Evolutionary conservation across 1,139 yeast genomes (phyloP), one percentile per base, ranked within the genome.

Genomic region (Debaryomyces subglobosus): DNA sequence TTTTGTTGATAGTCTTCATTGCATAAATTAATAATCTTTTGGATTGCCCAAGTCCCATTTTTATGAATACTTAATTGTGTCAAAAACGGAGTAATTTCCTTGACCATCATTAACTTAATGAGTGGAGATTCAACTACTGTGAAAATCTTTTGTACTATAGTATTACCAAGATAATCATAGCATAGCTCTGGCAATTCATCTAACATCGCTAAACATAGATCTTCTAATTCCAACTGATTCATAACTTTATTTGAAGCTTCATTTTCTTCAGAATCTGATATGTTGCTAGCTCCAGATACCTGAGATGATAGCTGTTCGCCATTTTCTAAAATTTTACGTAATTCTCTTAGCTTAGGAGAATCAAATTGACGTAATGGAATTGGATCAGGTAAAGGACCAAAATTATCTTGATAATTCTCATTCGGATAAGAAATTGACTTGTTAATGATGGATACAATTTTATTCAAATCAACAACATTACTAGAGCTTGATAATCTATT

Each of bases 31-130:
- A 95, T 91, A 64, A 94, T 86, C 67, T 94, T 95, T 67, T 95
- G 99, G 27, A 96, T 96, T 2, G 98, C 98, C 99, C 99, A 94
- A 3, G 99, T 94, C 53, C 99, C 99, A 66, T 95, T 94, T 63
- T 94, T 94, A 71, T 94, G 99, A 49, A 90, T 86, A 59, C 98
- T 95, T 74, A 94, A 86, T 60, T 91, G 96, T 1, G 97, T 89
- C 55, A 95, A 75, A 61, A 78, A 89, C 18, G 95, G 96, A 3
- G 88, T 77, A 45, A 95, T 82, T 56, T 81, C 83, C 60, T 86
- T 83, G 45, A 94, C 79, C 91, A 95, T 87, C 68, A 87, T 80
- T 57, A 88, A 86, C 62, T 89, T 89, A 49, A 91, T 77, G 6
- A 85, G 76, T 29, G 87, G 84, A 2, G 90, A 82, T 47, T 73